These are phyloP conservation scores for Paecilomyces formosus DNA, from an alignment of 2,329 filamentous ascomycete genomes.

Conservation along the genomic window DNA sequence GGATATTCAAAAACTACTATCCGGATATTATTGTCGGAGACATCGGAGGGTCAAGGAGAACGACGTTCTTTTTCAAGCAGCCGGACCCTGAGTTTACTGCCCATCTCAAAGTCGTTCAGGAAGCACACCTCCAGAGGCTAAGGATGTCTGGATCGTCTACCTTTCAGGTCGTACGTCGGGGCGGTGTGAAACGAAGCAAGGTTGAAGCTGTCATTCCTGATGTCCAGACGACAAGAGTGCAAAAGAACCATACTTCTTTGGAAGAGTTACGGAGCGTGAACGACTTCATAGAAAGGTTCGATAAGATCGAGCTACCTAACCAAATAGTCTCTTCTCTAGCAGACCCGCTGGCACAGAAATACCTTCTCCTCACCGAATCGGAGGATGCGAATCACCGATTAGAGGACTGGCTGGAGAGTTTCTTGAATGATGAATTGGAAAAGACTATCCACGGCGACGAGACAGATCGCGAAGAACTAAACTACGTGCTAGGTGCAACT, in stretches of 20 bases:
- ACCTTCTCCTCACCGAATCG: conserved; percentile 58
- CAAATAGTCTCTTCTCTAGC: conserved; percentile 71
- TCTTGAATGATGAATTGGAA: conserved; percentile 31
- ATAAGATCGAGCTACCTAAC: conserved; percentile 72
- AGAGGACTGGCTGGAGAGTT: conserved; percentile 32
- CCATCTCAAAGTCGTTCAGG: conserved; percentile 61
- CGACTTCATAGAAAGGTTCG: conserved; percentile 63
- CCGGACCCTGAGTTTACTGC: conserved; percentile 70
- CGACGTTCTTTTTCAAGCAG: conserved; percentile 45
- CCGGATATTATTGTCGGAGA: conserved; percentile 78
- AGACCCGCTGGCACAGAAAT: conserved; percentile 72
- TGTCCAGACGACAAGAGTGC: conserved; percentile 67
- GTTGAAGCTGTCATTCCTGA: conserved; percentile 52
- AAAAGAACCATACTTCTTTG: conserved; percentile 51
- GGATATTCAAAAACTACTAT: conserved; percentile 86
- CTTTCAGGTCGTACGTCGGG: conserved; percentile 58
- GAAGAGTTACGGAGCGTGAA: conserved; percentile 70
- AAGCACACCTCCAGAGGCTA: conserved; percentile 40
- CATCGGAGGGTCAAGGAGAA: conserved; percentile 38
- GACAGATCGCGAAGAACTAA: conserved; percentile 28
- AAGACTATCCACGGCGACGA: conserved; percentile 38
- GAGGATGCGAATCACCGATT: conserved; percentile 37
- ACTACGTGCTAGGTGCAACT: conserved; percentile 25
- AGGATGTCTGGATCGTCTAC: conserved; percentile 40
- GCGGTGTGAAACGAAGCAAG: conserved; percentile 43